Conservation (phyloP, 2,329 filamentous ascomycete genomes). For the Spiromastix sp. region DNA sequence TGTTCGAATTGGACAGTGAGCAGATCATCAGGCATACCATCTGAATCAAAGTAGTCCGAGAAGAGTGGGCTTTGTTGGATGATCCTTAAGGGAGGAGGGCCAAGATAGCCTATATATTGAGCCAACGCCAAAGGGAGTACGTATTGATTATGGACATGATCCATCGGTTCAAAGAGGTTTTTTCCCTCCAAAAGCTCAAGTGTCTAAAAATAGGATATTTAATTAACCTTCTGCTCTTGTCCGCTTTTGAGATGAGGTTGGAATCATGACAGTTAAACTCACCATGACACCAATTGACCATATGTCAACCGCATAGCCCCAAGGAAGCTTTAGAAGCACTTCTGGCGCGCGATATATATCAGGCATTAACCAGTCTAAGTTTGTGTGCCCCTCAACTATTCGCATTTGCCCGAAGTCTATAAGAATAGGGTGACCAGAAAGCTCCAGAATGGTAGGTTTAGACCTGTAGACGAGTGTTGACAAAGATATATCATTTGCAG, state of each 20-base stretch:
- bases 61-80: constrained; percentile 14
- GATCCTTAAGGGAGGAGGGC: constrained; percentile 18
- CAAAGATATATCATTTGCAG: constrained; percentile 1
- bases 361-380: constrained; percentile 16
- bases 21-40: constrained; percentile 4
- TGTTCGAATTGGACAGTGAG: not conserved
- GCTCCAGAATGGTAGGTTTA: constrained; percentile 5
- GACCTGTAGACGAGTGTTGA: constrained; percentile 8
- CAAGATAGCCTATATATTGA: too few relatives aligned
- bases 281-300: constrained; percentile 20
- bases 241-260: constrained; percentile 3
- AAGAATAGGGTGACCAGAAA: constrained; percentile 12
- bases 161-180: constrained; percentile 19
- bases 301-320: constrained; percentile 14
- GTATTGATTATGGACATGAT: constrained; percentile 16
- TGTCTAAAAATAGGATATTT: constrained; percentile 14
- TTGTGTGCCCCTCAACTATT: constrained; percentile 3
- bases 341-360: constrained; percentile 18
- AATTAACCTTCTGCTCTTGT: too few relatives aligned
- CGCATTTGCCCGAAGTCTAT: constrained; percentile 17
- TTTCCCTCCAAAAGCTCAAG: constrained; percentile 19
- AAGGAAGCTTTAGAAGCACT: constrained; percentile 15
- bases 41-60: constrained; percentile 14
- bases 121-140: constrained; percentile 17
- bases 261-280: constrained; percentile 1